phyloP scores from a whole-genome alignment of 2,329 filamentous ascomycete genomes.

The Botrytis sinoallii region DNA sequence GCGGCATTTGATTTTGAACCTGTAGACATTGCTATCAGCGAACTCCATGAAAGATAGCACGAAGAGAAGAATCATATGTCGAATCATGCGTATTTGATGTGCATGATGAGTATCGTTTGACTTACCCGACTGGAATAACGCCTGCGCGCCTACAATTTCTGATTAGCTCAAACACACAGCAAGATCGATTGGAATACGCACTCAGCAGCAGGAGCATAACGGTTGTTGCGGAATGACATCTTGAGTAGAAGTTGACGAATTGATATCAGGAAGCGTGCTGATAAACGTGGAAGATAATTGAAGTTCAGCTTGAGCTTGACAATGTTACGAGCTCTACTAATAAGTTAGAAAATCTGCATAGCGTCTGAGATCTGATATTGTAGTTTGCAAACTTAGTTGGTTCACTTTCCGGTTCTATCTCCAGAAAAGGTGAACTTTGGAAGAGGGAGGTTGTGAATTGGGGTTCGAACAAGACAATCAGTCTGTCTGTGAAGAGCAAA shows the following conservation, averaged over 20 bases:
- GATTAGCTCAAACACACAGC: neutral
- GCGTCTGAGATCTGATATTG: neutral
- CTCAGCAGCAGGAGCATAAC: neutral
- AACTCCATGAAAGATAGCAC: neutral
- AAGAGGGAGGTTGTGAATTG: too few relatives aligned
- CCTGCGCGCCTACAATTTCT: neutral
- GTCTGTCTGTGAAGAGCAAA: neutral
- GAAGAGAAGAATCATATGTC: neutral
- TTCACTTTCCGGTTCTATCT: too few relatives aligned
- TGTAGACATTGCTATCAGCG: neutral
- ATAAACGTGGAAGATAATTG: neutral
- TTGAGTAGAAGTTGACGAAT: neutral
- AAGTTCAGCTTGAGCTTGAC: neutral
- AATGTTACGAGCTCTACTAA: neutral
- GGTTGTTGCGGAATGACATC: neutral
- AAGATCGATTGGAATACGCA: neutral
- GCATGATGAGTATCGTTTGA: neutral
- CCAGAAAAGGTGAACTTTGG: neutral
- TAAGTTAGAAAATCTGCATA: neutral
- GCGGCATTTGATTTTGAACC: constrained; percentile 20
- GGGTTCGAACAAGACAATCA: neutral
- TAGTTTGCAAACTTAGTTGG: neutral
- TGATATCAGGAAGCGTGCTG: too few relatives aligned
- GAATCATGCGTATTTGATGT: neutral
- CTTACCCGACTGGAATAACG: neutral